A percentile compares a stretch with the other conserved stretches of the same genome.
Conservation (phyloP, 306 rosid species). For the Vigna hirtella region DNA sequence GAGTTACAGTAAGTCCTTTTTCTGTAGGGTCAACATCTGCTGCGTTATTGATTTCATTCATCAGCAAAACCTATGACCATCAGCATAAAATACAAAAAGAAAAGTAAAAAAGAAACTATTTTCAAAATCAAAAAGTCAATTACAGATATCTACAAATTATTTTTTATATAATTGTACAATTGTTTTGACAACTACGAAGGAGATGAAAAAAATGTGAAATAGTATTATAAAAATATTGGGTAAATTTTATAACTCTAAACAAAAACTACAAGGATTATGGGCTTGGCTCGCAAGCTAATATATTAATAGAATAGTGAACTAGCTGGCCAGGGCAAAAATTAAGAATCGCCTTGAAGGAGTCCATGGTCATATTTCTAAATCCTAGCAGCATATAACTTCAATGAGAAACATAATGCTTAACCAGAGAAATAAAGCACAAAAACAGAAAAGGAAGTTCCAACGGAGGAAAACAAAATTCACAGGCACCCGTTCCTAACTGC, state of each 20-base stretch:
- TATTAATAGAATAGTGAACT: too few relatives aligned
- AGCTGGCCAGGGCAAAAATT: not conserved
- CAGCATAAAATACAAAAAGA: not conserved
- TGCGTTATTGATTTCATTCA: not conserved
- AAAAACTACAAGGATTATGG: too few relatives aligned
- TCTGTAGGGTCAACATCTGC: not conserved
- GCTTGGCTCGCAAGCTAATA: too few relatives aligned
- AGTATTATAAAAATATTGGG: not conserved
- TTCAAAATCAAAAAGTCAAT: not conserved
- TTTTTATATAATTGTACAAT: not conserved
- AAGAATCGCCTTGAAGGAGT: not conserved
- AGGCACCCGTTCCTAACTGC: constrained; percentile 9
- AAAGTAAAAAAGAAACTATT: constrained; percentile 5
- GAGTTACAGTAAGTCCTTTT: not conserved
- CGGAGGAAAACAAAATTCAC: not conserved
- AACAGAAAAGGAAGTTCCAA: not conserved
- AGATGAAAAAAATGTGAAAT: not conserved
- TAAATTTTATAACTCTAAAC: not conserved
- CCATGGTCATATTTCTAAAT: constrained; percentile 10
- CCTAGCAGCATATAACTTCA: not conserved
- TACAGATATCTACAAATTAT: not conserved
- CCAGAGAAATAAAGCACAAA: constrained; percentile 11
- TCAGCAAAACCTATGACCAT: not conserved
- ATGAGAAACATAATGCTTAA: not conserved
- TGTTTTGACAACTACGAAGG: too few relatives aligned